Percentiles rank a stretch among this genome's conserved stretches.
Conservation (phyloP, 2,329 filamentous ascomycete species). For the Graphiopsis chlorocephala region DNA sequence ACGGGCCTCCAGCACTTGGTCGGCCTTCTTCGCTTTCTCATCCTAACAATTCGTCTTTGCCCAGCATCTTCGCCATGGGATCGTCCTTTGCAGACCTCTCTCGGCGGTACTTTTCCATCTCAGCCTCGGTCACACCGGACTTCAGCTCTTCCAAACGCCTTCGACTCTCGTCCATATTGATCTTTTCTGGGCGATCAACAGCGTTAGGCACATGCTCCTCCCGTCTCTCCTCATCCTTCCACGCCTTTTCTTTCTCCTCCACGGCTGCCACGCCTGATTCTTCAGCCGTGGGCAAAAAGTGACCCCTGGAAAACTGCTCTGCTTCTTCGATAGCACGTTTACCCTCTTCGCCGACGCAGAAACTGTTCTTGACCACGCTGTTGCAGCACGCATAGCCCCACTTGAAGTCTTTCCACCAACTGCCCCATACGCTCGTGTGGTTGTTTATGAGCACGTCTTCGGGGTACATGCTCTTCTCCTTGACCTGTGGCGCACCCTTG, state of each 20-base stretch:
- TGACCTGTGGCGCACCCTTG: slow-evolving; percentile 77
- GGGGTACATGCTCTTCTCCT: slow-evolving; percentile 83
- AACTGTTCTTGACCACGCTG: slow-evolving; percentile 91
- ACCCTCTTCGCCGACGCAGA: slow-evolving; percentile 90
- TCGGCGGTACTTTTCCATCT: slow-evolving; percentile 80
- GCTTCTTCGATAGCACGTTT: slow-evolving; percentile 76
- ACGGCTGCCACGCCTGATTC: slow-evolving; percentile 29
- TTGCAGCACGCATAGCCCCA: slow-evolving; percentile 98
- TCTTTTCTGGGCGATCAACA: slow-evolving; percentile 41
- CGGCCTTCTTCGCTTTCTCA: not conserved
- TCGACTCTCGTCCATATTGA: slow-evolving; percentile 54
- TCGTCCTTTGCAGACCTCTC: slow-evolving; percentile 73
- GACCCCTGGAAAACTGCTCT: slow-evolving; percentile 56
- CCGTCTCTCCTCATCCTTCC: slow-evolving; percentile 41
- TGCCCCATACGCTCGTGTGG: slow-evolving; percentile 89
- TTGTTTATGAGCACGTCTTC: slow-evolving; percentile 90
- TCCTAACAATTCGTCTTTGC: slow-evolving; percentile 63
- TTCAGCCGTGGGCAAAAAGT: slow-evolving; percentile 37
- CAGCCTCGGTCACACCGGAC: slow-evolving; percentile 73
- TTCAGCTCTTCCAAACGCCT: slow-evolving; percentile 76
- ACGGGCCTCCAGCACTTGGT: slow-evolving; percentile 16
- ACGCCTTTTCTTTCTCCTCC: slow-evolving; percentile 41
- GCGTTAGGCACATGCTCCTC: slow-evolving; percentile 46
- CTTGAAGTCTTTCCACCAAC: slow-evolving; percentile 93
- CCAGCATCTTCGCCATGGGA: slow-evolving; percentile 80